Evolutionary conservation across 805 yeast genomes (phyloP).

Genomic region (Kluyveromyces aestuarii): DNA sequence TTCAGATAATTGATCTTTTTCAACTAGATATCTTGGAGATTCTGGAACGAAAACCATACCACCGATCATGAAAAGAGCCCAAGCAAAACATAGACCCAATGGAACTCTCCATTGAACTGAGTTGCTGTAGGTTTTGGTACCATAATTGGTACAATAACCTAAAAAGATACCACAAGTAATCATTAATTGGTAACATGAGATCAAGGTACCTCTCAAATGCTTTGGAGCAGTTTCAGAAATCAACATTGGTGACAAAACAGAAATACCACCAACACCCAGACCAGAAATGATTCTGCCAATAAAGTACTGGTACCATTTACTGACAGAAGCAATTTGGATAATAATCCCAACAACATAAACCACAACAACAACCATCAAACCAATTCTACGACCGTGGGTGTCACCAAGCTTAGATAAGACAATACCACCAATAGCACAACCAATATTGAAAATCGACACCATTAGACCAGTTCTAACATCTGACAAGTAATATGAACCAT

Average conservation of each 20-base stretch:
- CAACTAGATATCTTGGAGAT: constrained; percentile 60
- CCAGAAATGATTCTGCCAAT: constrained; percentile 67
- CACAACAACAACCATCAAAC: constrained; percentile 49
- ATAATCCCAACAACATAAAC: constrained; percentile 59
- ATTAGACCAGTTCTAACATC: constrained; percentile 47
- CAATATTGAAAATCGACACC: constrained; percentile 56
- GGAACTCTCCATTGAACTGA: constrained; percentile 68
- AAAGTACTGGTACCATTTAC: constrained; percentile 60
- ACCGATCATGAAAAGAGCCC: constrained; percentile 32
- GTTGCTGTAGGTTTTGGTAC: constrained; percentile 33
- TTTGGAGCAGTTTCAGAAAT: constrained; percentile 36
- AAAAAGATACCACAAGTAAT: constrained; percentile 66
- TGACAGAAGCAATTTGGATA: constrained; percentile 47
- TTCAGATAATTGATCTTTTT: constrained; percentile 45
- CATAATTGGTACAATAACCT: constrained; percentile 67
- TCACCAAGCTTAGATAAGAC: constrained; percentile 50
- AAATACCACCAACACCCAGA: constrained; percentile 65
- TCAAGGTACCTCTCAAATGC: constrained; percentile 58
- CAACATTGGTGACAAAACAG: constrained; percentile 67
- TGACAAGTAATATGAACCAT: constrained; percentile 41
- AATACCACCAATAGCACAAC: constrained; percentile 67
- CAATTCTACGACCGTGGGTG: constrained; percentile 53
- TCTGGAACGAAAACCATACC: constrained; percentile 55
- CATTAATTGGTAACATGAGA: constrained; percentile 61
- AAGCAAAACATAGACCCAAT: constrained; percentile 44